phyloP scores from a whole-genome alignment of 495 filamentous ascomycete genomes.

The Thermochaetoides thermophila region DNA sequence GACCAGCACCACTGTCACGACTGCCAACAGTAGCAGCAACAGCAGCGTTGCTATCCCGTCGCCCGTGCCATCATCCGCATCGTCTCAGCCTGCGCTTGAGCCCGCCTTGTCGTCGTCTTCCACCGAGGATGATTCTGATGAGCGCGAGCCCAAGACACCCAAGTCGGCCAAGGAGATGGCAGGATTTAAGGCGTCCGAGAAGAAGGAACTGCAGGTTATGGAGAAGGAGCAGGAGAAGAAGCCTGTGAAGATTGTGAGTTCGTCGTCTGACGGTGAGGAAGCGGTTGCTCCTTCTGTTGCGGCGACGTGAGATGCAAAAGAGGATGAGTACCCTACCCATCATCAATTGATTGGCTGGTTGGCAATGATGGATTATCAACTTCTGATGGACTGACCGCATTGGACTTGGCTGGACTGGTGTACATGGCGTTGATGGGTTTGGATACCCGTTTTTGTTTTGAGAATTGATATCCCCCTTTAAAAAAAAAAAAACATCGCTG shows the following conservation, averaged over 20 bases:
- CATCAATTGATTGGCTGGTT: not conserved
- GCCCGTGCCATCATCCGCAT: too few species aligned
- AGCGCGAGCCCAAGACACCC: slow-evolving; percentile 18
- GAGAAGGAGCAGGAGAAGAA: not conserved
- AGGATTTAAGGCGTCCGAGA: not conserved
- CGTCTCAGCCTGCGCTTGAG: slow-evolving; percentile 10
- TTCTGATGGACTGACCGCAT: too few species aligned
- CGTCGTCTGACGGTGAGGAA: not conserved
- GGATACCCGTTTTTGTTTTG: too few species aligned
- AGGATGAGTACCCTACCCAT: too few species aligned
- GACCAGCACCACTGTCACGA: too few species aligned
- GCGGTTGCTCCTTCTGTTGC: not conserved
- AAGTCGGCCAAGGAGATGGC: slow-evolving; percentile 8
- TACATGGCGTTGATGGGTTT: too few species aligned
- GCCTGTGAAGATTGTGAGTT: not conserved
- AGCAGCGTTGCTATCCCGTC: too few species aligned
- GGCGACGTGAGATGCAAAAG: not conserved
- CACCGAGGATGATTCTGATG: slow-evolving; percentile 19
- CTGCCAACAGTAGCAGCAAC: too few species aligned
- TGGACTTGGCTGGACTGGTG: too few species aligned
- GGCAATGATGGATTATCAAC: too few species aligned
- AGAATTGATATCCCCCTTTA: too few species aligned
- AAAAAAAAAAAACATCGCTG: too few species aligned
- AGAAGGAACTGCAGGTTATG: not conserved
- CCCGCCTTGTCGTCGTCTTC: slow-evolving; percentile 7